Conservation (phyloP, 164 flowering plant species). For the Vitis amurensis region DNA sequence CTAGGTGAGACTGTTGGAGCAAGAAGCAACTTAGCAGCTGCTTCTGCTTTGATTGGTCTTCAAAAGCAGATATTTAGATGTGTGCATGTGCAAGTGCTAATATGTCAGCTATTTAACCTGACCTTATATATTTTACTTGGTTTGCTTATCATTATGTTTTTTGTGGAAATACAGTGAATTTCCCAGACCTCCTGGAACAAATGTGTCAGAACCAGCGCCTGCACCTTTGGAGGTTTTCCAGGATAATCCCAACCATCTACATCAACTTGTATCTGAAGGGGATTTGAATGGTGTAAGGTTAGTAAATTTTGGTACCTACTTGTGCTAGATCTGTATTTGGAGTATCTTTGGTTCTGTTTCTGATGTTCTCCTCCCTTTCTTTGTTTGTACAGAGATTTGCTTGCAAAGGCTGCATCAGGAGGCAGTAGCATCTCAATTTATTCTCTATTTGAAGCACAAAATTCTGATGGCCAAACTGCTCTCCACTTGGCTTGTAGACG, state of each 20-base stretch:
- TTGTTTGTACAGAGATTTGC: constrained; percentile 56
- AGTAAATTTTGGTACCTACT: constrained; percentile 19
- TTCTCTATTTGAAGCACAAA: constrained; percentile 79
- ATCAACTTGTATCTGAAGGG: constrained; percentile 80
- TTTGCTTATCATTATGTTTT: constrained; percentile 1
- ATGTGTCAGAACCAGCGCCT: constrained; percentile 43
- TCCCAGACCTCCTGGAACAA: constrained; percentile 37
- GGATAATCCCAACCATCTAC: constrained; percentile 59
- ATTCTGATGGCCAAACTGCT: constrained; percentile 95
- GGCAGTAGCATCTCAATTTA: constrained; percentile 35
- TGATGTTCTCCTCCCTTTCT: not conserved
- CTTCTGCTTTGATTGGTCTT: not conserved
- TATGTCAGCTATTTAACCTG: not conserved
- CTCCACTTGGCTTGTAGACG: constrained; percentile 96
- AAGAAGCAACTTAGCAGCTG: not conserved
- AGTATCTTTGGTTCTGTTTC: not conserved
- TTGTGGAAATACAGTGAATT: constrained; percentile 51
- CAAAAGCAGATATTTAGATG: not conserved
- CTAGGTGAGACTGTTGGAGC: constrained; percentile 1
- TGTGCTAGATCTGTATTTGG: constrained; percentile 3
- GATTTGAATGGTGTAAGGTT: constrained; percentile 81
- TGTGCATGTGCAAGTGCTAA: not conserved
- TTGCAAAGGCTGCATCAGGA: constrained; percentile 73
- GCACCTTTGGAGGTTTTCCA: constrained; percentile 46
- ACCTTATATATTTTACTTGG: not conserved